phyloP scores from a whole-genome alignment of 345 rosid genomes.

The Excoecaria cochinchinensis region DNA sequence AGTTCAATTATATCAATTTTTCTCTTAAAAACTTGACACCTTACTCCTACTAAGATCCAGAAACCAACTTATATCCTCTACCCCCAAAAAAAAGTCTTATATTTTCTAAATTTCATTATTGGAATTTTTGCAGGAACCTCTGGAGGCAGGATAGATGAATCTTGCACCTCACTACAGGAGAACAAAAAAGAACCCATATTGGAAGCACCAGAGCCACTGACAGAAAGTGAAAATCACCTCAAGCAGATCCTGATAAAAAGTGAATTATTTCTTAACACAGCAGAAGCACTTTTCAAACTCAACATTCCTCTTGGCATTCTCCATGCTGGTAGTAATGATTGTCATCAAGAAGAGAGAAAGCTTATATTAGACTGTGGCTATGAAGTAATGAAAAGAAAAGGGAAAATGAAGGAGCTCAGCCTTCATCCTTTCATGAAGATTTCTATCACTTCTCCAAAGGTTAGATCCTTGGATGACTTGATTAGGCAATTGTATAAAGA shows the following conservation, averaged over 20 bases:
- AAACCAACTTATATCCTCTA: not conserved
- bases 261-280: conserved; percentile 66
- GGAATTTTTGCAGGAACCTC: conserved; percentile 40
- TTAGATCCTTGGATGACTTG: conserved; percentile 57
- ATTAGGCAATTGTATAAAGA: conserved; percentile 53
- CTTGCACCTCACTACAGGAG: conserved; percentile 19
- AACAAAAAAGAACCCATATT: conserved; percentile 14
- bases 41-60: not conserved
- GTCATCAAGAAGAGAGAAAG: conserved; percentile 49
- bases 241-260: conserved; percentile 61
- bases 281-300: conserved; percentile 77
- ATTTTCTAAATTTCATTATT: conserved; percentile 10
- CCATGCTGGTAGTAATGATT: conserved; percentile 21
- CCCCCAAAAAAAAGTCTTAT: no score
- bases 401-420: conserved; percentile 66
- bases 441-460: conserved; percentile 33
- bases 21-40: not conserved
- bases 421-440: conserved; percentile 58
- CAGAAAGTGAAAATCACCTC: conserved; percentile 57
- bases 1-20: not conserved
- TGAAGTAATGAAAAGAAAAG: conserved; percentile 78
- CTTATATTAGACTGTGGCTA: conserved; percentile 70
- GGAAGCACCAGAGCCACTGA: conserved; percentile 43
- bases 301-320: conserved; percentile 49
- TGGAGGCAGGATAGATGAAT: conserved; percentile 12